Conservation (phyloP, 768 basidiomycete species). For the Trametes villosa region DNA sequence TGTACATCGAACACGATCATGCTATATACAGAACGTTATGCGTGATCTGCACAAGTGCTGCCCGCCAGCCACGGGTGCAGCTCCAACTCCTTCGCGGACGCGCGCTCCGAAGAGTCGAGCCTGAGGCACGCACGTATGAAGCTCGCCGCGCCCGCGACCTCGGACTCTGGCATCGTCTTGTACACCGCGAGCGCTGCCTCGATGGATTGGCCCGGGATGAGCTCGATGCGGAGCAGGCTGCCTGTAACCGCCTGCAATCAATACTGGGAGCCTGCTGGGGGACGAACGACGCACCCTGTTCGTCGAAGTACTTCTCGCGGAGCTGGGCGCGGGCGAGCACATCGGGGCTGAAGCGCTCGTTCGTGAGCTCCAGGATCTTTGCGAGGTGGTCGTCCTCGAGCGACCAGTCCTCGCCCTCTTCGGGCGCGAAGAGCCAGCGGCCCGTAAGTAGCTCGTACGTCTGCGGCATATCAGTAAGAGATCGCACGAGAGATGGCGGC, state of each 20-base stretch:
- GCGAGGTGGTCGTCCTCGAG: slow-evolving; percentile 38
- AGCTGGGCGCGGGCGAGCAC: slow-evolving; percentile 25
- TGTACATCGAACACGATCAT: no score
- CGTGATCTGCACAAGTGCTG: neutral
- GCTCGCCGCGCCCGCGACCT: slow-evolving; percentile 2
- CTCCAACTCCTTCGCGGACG: slow-evolving; percentile 11
- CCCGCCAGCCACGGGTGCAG: neutral
- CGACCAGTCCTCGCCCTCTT: slow-evolving; percentile 22
- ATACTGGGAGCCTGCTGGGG: neutral
- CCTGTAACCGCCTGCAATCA: neutral
- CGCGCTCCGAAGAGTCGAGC: slow-evolving; percentile 1
- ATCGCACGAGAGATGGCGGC: neutral
- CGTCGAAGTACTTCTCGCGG: slow-evolving; percentile 8
- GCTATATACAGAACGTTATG: no score
- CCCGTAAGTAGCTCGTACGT: slow-evolving; percentile 33
- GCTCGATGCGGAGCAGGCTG: slow-evolving; percentile 5
- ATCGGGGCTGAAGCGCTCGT: slow-evolving; percentile 25
- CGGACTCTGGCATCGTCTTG: slow-evolving; percentile 10
- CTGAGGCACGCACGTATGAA: slow-evolving; percentile 10
- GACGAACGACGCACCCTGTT: slow-evolving; percentile 1
- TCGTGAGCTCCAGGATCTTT: slow-evolving; percentile 36
- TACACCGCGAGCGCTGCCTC: slow-evolving; percentile 9
- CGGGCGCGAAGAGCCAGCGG: slow-evolving; percentile 30
- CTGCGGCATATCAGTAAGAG: slow-evolving; percentile 1
- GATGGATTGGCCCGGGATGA: slow-evolving; percentile 9